Base-by-base conservation (phyloP, 139 green algal species). In the Chlorokybus atmophyticus region DNA sequence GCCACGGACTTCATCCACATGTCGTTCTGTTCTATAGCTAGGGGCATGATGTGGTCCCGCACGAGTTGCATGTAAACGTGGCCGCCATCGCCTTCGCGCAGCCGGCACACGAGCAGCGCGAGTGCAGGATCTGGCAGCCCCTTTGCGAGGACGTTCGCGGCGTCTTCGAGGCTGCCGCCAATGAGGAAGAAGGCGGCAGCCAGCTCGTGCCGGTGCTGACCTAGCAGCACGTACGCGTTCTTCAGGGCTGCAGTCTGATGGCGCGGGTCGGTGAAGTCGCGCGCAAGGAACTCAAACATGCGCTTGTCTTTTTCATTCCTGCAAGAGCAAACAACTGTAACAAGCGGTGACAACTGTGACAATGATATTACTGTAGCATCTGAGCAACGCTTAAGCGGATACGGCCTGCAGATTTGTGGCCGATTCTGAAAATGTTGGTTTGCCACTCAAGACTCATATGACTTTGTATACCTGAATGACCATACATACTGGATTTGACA, bases 121-220 rank as follows among this genome's bases (percentile, higher is more conserved):
- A 93, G 78, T 74, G 91, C 82, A 0, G 76, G 70, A 57, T 93
- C 85, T 0, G 54, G 47, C 35, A 85, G 60, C 53, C 90, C 65
- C 17, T 32, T 29, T 74, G 1, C 67, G 62, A 0, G 75, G 52
- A 90, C 81, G 1, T 60, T 70, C 4, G 83, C 77, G 0, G 81
- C 78, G 19, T 87, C 82, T 32, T 57, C 55, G 4, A 57, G 29
- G 30, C 50, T 62, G 4, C 60, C 64, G 10, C 52, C 77, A 60
- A 95, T 73, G 7, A 95, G 44, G 62, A 95, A 95, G 70, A 95
- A 93, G 4, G 76, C 74, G 1, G 85, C 82, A 3, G 84, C 86
- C 39, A 93, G 67, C 55, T 83, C 59, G 38, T 79, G 75, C 31
- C 82, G 67, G 78, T 94, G 87, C 68, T 94, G 78, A 0, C 79